These are phyloP conservation scores for Fusarium acutatum DNA, from an alignment of 2,329 filamentous ascomycete species.

Conservation along the genomic window DNA sequence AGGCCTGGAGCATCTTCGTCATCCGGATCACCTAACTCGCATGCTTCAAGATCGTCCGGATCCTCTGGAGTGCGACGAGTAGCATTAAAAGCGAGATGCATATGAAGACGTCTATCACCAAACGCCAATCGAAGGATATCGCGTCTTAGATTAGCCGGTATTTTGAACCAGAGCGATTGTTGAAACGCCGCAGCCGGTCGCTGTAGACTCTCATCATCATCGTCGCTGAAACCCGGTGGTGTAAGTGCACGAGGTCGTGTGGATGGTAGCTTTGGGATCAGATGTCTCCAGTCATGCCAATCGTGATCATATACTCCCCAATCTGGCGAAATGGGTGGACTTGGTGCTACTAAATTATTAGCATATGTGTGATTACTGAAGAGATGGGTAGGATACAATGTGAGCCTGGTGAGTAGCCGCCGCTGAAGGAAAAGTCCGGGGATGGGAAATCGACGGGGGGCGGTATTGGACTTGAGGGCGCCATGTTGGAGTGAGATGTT, in stretches of 20 bases:
- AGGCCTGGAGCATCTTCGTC: neutral
- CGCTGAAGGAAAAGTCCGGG: neutral
- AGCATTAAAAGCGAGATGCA: neutral
- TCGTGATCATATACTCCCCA: neutral
- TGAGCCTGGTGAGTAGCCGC: neutral
- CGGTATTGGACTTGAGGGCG: neutral
- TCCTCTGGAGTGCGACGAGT: rapidly evolving
- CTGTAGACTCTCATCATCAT: neutral
- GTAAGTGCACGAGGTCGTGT: neutral
- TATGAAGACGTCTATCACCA: neutral
- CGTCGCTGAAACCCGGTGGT: neutral
- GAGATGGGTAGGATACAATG: neutral
- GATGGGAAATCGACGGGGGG: neutral
- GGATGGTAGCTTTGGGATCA: neutral
- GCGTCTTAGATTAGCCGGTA: neutral
- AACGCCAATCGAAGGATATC: neutral
- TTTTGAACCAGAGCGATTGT: neutral
- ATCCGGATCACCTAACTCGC: neutral
- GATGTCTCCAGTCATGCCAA: neutral
- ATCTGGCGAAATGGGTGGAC: neutral
- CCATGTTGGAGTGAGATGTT: neutral
- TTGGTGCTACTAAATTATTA: neutral
- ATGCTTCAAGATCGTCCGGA: neutral
- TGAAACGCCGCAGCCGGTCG: neutral
- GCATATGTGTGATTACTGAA: neutral